A percentile compares a stretch with the other conserved stretches of the same genome.
These are phyloP conservation scores for Saccharomycopsis olivae DNA, from an alignment of 805 yeast genomes.

Conservation along the genomic window DNA sequence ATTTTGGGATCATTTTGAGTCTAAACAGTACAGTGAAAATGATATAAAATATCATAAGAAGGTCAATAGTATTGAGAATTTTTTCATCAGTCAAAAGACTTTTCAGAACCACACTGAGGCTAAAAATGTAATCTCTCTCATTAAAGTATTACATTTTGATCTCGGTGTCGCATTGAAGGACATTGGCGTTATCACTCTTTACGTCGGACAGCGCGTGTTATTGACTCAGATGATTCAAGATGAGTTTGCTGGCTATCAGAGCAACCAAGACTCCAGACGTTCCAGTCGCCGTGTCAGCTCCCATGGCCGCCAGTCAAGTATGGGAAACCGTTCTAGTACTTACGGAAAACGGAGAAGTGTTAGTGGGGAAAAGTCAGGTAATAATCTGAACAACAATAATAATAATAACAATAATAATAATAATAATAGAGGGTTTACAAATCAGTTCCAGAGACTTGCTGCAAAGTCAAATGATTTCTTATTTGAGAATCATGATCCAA, in stretches of 20 bases:
- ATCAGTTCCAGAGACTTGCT: conserved; percentile 5
- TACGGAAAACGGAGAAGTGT: too few species aligned
- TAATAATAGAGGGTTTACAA: background rate
- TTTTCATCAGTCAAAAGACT: conserved; percentile 16
- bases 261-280: background rate
- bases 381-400: background rate
- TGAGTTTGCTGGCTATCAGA: conserved; percentile 6
- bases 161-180: conserved; percentile 36
- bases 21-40: conserved; percentile 39
- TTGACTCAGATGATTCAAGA: conserved; percentile 11
- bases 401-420: background rate
- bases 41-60: conserved; percentile 35
- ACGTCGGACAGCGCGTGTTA: conserved; percentile 43
- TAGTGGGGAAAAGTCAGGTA: background rate
- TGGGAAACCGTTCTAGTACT: too few species aligned
- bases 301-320: background rate
- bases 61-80: conserved; percentile 17
- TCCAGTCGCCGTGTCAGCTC: background rate
- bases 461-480: conserved; percentile 10
- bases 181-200: conserved; percentile 53
- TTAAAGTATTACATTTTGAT: conserved; percentile 40
- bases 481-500: conserved; percentile 17
- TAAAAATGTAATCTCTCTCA: conserved; percentile 1
- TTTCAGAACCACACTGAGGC: conserved; percentile 15
- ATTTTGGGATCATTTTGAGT: conserved; percentile 36